Base-by-base conservation (phyloP, 352 stramenopile genomes). In the Globisporangium orthogonon region DNA sequence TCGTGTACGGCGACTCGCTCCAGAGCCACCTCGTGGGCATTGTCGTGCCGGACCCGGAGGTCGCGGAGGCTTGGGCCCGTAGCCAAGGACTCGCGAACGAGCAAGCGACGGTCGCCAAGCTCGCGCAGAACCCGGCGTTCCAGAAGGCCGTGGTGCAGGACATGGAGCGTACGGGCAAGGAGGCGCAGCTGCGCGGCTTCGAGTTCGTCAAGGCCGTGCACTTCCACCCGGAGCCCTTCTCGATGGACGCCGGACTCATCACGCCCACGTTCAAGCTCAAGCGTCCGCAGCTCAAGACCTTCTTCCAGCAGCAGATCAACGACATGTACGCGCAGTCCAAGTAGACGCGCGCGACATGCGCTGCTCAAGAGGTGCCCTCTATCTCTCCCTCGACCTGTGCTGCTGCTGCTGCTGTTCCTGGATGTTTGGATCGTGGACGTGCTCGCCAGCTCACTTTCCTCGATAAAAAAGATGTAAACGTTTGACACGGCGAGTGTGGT, bases 261-360 rank as follows among this genome's bases (percentile, higher is more conserved):
- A 98, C 94, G 9, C 91, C 93, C 17, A 98, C 94, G 4, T 97
- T 98, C 71, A 98, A 98, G 66, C 76, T 98, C 59, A 98, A 98
- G 73, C 74, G 95, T 6, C 69, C 68, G 35, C 74, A 85, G 44
- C 69, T 85, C 37, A 87, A 83, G 58, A 50, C 43, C 43, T 69
- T 66, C 45, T 85, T 86, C 60, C 54, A 86, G 54, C 3, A 52
- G 17, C 56, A 88, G 60, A 78, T 87, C 50, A 61, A 70, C 7
- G 67, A 65, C 40, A 69, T 88, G 74, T 88, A 85, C 55, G 74
- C 69, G 33, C 47, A 66, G 18, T 43, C 73, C 15, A 53, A 78
- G 56, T 75, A 74, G 35, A 52, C 29, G 23, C 9, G 17, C 15
- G 9, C 3, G 41, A 41, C 18, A 31, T 29, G 6, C 15, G 31